Evolutionary conservation across 768 basidiomycete species (phyloP), one percentile per base, ranked within the genome.

Genomic region (Termitomyces sp.): DNA sequence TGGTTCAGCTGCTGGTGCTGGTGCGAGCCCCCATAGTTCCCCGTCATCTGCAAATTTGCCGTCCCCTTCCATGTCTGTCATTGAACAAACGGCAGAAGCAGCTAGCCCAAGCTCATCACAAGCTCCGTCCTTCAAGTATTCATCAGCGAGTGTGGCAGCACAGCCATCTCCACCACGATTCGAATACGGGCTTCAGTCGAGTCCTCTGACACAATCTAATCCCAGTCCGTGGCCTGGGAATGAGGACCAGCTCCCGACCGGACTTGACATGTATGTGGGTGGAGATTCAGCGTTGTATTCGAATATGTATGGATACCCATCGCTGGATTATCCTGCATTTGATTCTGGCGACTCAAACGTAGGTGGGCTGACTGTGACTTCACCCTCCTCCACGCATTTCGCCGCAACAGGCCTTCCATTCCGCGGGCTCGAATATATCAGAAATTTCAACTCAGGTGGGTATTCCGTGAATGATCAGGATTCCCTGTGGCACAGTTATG

Each of bases 391-490:
- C 5, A 71, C 87, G n/a, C 77, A 80, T 4, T 91, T 91, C 69
- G 77, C 86, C 62, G 83, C 84, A 9, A 78, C 85, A 26, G 89
- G 89, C 41, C 76, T 93, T n/a, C 92, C 91, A 1, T 94, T 93
- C 77, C 81, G 84, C 33, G 92, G 91, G 10, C 77, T 93, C 35
- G 92, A 94, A 65, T 94, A 83, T 66, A 87, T 94, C 67, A 84
- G 88, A 65, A 92, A 91, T 66, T 92, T 88, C 68, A 79, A 84
- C 53, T 79, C 80, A 70, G 76, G 77, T 61, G 78, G 78, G 38
- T 82, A 80, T 70, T 70, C 72, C 26, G 65, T 72, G 20, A 75
- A 71, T 55, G 82, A 82, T 58, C 81, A 79, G 62, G 80, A 83
- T 66, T 72, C 75, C 14, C 68, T 82, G 38, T 84, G 82, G 82